Evolutionary conservation across 148 eudicot species (phyloP).

Genomic region (Arctostaphylos glauca): DNA sequence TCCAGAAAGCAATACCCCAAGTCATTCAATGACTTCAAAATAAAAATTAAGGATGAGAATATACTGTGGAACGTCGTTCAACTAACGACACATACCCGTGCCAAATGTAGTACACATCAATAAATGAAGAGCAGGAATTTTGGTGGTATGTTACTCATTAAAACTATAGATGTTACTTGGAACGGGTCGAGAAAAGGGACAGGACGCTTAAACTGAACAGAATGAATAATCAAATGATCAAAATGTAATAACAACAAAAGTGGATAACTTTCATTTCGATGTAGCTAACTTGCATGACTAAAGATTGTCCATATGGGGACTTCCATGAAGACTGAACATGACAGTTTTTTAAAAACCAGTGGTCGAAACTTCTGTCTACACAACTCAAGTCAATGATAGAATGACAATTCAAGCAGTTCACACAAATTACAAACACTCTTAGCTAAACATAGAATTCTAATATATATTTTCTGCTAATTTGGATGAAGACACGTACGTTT

Average conservation of each 20-base stretch:
- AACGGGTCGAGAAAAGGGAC: not conserved
- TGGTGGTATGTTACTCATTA: not conserved
- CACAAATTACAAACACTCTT: not conserved
- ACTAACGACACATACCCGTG: not conserved
- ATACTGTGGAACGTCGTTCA: not conserved
- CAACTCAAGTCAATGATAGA: not conserved
- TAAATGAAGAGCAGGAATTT: not conserved
- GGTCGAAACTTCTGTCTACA: not conserved
- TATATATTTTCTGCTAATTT: not conserved
- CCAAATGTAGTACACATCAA: not conserved
- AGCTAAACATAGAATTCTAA: not conserved
- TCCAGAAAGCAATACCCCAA: not conserved
- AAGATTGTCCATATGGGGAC: not conserved
- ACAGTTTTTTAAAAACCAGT: not conserved
- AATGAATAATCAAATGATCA: not conserved
- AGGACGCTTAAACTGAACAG: not conserved
- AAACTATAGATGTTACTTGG: not conserved
- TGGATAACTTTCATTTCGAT: not conserved
- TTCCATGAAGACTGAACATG: not conserved
- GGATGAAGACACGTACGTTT: constrained; percentile 34
- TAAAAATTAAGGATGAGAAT: not conserved
- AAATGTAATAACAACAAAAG: not conserved
- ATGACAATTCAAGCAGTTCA: not conserved
- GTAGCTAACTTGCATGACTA: constrained; percentile 5
- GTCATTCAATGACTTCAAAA: not conserved